Conservation (phyloP, 768 basidiomycete genomes). For the Daedalea quercina region DNA sequence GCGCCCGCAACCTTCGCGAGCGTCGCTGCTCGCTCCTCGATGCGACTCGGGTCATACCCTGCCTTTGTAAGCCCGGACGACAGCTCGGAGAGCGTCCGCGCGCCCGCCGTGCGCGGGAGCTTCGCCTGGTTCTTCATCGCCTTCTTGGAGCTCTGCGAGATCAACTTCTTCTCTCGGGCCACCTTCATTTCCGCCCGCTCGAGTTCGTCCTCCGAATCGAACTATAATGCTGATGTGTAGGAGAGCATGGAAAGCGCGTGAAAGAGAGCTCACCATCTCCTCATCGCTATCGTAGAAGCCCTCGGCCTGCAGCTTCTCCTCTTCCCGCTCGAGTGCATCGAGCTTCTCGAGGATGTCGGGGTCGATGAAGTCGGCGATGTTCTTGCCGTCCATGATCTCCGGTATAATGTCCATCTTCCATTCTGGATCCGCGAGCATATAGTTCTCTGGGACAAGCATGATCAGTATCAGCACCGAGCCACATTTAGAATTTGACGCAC, state of each 20-base stretch:
- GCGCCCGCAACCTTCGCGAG: constrained; percentile 68
- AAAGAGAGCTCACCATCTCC: constrained; percentile 55
- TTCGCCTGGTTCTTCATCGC: constrained; percentile 79
- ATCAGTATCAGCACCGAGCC: not conserved
- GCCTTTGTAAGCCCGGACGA: constrained; percentile 77
- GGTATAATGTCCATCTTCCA: constrained; percentile 98
- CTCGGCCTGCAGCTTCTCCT: constrained; percentile 88
- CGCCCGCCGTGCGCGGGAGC: constrained; percentile 69
- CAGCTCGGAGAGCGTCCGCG: constrained; percentile 65
- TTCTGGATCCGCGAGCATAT: constrained; percentile 78
- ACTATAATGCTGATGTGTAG: constrained; percentile 17
- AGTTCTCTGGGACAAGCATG: constrained; percentile 58
- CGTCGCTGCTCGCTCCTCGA: constrained; percentile 83
- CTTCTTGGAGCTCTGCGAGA: constrained; percentile 76
- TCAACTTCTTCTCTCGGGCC: constrained; percentile 60
- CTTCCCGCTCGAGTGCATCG: constrained; percentile 94
- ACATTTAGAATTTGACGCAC: constrained; percentile 40
- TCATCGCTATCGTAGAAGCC: constrained; percentile 93
- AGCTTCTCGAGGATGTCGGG: constrained; percentile 96
- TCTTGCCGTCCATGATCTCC: constrained; percentile 99
- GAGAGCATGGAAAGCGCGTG: not conserved
- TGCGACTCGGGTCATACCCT: constrained; percentile 81
- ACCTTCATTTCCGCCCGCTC: constrained; percentile 58
- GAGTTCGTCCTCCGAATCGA: constrained; percentile 65
- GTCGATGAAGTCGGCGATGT: constrained; percentile 97